phyloP scores from a whole-genome alignment of 2,329 filamentous ascomycete genomes.

The Zopfia rhizophila region DNA sequence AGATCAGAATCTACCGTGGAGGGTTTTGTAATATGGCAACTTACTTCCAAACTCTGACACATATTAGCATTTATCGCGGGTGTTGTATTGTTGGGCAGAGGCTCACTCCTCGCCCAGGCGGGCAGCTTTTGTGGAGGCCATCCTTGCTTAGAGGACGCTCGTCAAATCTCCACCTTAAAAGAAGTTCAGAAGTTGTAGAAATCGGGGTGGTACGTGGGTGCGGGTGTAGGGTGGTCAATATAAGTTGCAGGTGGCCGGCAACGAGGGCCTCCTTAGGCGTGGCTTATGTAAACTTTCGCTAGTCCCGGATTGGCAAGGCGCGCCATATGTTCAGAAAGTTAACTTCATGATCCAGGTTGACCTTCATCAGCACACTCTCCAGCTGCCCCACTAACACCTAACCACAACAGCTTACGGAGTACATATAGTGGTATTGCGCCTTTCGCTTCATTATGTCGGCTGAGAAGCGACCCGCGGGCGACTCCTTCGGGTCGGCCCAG shows the following conservation, averaged over 20 bases:
- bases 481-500: conserved; percentile 81
- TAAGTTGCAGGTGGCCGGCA: too few species aligned
- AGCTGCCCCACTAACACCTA: too few species aligned
- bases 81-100: conserved; percentile 26
- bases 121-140: conserved; percentile 72
- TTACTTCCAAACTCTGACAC: conserved; percentile 89
- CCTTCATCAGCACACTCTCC: too few species aligned
- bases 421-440: too few species aligned
- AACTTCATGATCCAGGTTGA: too few species aligned
- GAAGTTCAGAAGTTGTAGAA: too few species aligned
- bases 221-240: conserved; percentile 19
- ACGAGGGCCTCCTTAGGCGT: too few species aligned
- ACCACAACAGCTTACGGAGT: too few species aligned
- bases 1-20: conserved; percentile 1
- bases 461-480: conserved; percentile 91
- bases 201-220: neutral
- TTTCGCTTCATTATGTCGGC: conserved; percentile 73
- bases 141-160: conserved; percentile 28
- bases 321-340: too few species aligned
- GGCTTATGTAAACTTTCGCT: too few species aligned
- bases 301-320: too few species aligned
- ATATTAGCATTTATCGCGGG: conserved; percentile 43
- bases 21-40: conserved; percentile 49
- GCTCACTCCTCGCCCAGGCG: conserved; percentile 80
- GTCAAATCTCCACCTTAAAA: neutral